Evolutionary conservation across 352 stramenopile genomes (phyloP), one percentile per base, ranked within the genome.

Genomic region (Albugo candida): DNA sequence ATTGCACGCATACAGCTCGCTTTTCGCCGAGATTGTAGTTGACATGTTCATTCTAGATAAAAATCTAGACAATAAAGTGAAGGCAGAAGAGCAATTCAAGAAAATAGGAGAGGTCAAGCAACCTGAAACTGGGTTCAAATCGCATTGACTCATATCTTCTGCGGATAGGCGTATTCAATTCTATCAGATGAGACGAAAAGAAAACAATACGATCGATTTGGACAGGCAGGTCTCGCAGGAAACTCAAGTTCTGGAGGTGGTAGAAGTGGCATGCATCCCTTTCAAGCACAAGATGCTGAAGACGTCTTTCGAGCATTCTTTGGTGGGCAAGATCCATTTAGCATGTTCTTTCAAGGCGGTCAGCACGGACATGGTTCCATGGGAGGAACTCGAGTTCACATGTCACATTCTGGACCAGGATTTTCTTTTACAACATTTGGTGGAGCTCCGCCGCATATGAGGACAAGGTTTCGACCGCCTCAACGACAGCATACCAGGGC

Each of bases 131-230:
- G 16, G 19, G 21, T 17, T 13, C 31, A 44, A 13, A 14, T 44
- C 5, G 48, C 13, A 18, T 2, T 14, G 5, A 16, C 18, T 17
- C 27, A 16, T 38, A 20, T 31, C 10, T 21, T 14, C 31, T 19
- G 34, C 1, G 18, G 49, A 11, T 40, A 84, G 72, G 85, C 85
- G 18, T 96, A 95, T 54, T 81, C 84, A 24, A 75, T 95, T 36
- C 67, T 96, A 5, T 92, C 80, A 18, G 86, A 96, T 58, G 67
- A 69, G 52, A 65, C 84, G 37, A 93, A 93, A 63, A 51, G 82
- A 21, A 62, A 83, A 44, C 70, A 84, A 27, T 96, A 96, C 56
- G 86, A 96, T 49, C 76, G 86, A 49, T 96, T 92, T 54, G 85
- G 85, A 21, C 87, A 94, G 64, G 70, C 60, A 31, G 74, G 56